A percentile compares a stretch with the other conserved stretches of the same genome.
Conservation (phyloP, 2,329 filamentous ascomycete species). For the Trichophyton equinum region DNA sequence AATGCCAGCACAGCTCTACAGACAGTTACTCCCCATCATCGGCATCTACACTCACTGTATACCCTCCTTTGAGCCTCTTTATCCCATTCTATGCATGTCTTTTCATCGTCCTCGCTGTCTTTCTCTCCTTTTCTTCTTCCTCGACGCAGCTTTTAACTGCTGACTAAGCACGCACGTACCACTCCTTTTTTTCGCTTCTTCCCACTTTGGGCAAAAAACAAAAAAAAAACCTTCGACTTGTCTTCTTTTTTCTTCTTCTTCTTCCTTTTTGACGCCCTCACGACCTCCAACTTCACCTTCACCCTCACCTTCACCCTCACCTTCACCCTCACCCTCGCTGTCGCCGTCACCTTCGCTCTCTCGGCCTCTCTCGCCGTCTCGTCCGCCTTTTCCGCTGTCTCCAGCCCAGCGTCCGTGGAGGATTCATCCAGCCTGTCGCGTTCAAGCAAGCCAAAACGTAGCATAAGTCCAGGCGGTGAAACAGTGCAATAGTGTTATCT, state of each 20-base stretch:
- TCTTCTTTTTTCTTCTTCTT: neutral
- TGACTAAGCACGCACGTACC: conserved; percentile 1
- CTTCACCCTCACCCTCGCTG: conserved; percentile 17
- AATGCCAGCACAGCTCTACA: too few species aligned
- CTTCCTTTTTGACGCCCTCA: conserved; percentile 7
- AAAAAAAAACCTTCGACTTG: neutral
- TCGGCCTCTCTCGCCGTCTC: neutral
- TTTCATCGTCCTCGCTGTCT: too few species aligned
- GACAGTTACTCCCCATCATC: too few species aligned
- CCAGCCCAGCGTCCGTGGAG: conserved; percentile 4
- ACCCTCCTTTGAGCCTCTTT: too few species aligned
- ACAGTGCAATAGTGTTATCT: neutral
- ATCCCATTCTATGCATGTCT: too few species aligned
- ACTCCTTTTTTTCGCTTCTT: neutral
- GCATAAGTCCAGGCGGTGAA: neutral
- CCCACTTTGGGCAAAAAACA: neutral
- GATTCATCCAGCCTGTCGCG: conserved; percentile 1
- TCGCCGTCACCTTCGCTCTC: conserved; percentile 14
- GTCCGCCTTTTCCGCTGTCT: conserved; percentile 5
- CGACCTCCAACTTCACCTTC: conserved; percentile 15
- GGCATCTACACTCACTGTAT: too few species aligned
- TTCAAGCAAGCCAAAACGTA: neutral
- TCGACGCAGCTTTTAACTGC: too few species aligned
- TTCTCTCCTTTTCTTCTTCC: too few species aligned
- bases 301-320: conserved; percentile 18